Evolutionary conservation across 2,329 filamentous ascomycete species (phyloP).

Genomic region (Tolypocladium tropicale): DNA sequence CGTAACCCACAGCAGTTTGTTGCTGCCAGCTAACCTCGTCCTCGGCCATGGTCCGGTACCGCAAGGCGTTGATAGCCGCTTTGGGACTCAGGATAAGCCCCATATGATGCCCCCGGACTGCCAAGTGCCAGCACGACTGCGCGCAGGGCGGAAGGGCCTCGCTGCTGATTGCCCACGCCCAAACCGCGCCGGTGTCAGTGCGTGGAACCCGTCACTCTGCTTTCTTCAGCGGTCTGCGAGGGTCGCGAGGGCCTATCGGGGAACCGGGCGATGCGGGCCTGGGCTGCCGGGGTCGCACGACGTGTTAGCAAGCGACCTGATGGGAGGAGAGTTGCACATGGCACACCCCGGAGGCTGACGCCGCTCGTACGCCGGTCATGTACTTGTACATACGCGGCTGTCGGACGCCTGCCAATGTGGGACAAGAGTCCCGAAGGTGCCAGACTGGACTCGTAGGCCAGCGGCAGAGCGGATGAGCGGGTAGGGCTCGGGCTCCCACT

Average conservation of each 20-base stretch:
- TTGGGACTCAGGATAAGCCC: neutral
- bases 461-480: too few relatives aligned
- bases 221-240: neutral
- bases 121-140: neutral
- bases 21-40: neutral
- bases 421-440: neutral
- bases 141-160: neutral
- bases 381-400: neutral
- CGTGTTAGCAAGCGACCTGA: neutral
- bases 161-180: neutral
- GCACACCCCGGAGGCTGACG: neutral
- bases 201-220: neutral
- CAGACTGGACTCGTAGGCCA: too few relatives aligned
- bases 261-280: neutral
- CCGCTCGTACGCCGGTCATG: neutral
- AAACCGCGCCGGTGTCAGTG: neutral
- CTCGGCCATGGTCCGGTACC: neutral
- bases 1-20: neutral
- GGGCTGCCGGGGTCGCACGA: conserved; percentile 1
- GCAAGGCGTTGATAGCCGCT: neutral
- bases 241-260: neutral
- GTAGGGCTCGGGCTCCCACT: too few relatives aligned
- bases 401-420: neutral
- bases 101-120: neutral
- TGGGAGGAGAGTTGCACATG: neutral